Percentiles rank a stretch among this genome's conserved stretches.
These are phyloP conservation scores for Suillus subalutaceus DNA, from an alignment of 768 basidiomycete genomes.

Conservation along the genomic window DNA sequence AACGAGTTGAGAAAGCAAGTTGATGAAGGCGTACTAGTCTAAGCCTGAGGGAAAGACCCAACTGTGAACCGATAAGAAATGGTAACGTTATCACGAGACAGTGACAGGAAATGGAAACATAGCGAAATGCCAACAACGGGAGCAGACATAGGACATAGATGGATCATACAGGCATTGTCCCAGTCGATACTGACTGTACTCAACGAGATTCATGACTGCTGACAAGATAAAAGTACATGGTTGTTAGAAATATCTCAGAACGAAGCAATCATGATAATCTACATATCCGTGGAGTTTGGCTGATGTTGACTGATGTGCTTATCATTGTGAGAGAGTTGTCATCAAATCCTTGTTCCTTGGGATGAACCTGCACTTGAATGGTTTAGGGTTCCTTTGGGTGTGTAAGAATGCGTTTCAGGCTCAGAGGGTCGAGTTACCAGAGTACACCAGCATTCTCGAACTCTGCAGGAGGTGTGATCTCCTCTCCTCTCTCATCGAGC, in stretches of 20 bases:
- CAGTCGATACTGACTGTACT: background rate
- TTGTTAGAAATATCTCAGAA: background rate
- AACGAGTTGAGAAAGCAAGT: no score
- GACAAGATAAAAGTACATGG: background rate
- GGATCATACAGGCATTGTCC: background rate
- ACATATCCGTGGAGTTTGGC: no score
- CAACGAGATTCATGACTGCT: background rate
- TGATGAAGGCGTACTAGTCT: no score
- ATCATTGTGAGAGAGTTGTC: background rate
- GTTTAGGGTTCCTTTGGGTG: background rate
- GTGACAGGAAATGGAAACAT: background rate
- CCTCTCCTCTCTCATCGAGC: constrained; percentile 20
- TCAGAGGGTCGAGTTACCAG: background rate
- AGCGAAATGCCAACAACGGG: background rate
- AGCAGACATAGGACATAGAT: background rate
- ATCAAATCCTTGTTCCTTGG: background rate
- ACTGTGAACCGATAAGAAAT: background rate
- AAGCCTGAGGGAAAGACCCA: background rate
- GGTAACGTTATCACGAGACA: no score
- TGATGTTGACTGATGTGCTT: background rate
- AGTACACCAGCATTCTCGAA: background rate
- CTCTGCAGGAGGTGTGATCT: constrained; percentile 2
- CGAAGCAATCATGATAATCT: background rate
- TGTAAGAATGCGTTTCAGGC: background rate
- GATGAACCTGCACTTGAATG: constrained; percentile 6